Conservation (phyloP, 2,329 filamentous ascomycete genomes). For the Monosporascus sp. region DNA sequence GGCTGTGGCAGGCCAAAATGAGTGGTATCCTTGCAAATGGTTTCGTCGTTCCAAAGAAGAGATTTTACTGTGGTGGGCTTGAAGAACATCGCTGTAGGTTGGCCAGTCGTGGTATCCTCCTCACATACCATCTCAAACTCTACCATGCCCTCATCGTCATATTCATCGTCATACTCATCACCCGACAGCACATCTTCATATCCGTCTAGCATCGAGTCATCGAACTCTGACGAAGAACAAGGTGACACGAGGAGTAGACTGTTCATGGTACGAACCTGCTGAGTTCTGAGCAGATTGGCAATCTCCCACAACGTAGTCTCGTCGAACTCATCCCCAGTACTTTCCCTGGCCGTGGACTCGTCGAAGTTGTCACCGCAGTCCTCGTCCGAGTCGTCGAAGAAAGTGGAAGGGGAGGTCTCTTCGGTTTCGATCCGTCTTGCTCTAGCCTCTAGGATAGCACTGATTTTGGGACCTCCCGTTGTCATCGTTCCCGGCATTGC, state of each 20-base stretch:
- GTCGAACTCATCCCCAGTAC: slow-evolving; percentile 51
- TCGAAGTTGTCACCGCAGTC: slow-evolving; percentile 39
- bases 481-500: slow-evolving; percentile 51
- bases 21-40: slow-evolving; percentile 2
- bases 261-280: slow-evolving; percentile 46
- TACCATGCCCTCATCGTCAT: slow-evolving; percentile 13
- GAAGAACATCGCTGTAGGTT: slow-evolving; percentile 19
- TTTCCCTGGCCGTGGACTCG: slow-evolving; percentile 30
- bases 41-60: slow-evolving; percentile 16
- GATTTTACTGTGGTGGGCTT: not conserved
- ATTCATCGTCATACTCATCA: slow-evolving; percentile 19
- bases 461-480: slow-evolving; percentile 30
- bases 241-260: slow-evolving; percentile 40
- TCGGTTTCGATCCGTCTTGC: slow-evolving; percentile 32
- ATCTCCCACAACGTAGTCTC: slow-evolving; percentile 62
- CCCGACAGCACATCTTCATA: slow-evolving; percentile 30
- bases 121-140: slow-evolving; percentile 20
- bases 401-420: slow-evolving; percentile 43
- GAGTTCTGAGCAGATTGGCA: slow-evolving; percentile 51
- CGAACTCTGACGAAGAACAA: slow-evolving; percentile 7
- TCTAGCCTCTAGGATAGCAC: slow-evolving; percentile 27
- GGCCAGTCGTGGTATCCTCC: slow-evolving; percentile 22
- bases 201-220: slow-evolving; percentile 26
- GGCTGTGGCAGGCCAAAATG: slow-evolving; percentile 15
- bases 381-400: slow-evolving; percentile 58